Percentiles rank a stretch among this genome's conserved stretches.
Evolutionary conservation across 2,329 filamentous ascomycete genomes (phyloP).

Genomic region (Ophiostoma tasmaniense): DNA sequence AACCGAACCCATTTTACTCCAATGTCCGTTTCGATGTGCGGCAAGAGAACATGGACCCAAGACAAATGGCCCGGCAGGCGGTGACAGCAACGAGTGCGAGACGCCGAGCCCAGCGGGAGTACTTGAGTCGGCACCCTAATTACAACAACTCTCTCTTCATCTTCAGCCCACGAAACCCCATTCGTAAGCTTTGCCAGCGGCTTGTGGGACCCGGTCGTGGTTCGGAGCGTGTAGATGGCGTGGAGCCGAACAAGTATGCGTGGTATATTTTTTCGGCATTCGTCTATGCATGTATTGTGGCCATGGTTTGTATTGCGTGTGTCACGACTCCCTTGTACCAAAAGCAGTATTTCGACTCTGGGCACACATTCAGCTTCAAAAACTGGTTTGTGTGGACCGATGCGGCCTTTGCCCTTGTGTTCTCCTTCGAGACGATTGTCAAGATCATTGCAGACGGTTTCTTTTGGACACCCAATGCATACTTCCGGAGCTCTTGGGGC

Average conservation of each 20-base stretch:
- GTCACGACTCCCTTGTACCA: constrained; percentile 93
- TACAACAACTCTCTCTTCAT: constrained; percentile 92
- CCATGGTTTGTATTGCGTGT: constrained; percentile 95
- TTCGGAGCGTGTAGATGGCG: constrained; percentile 75
- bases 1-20: constrained; percentile 94
- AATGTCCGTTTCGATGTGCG: constrained; percentile 59
- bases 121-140: constrained; percentile 72
- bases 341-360: constrained; percentile 65
- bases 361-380: constrained; percentile 47
- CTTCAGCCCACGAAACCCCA: constrained; percentile 67
- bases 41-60: constrained; percentile 73
- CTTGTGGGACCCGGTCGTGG: constrained; percentile 89
- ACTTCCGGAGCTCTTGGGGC: constrained; percentile 93
- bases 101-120: constrained; percentile 83
- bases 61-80: constrained; percentile 82
- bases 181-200: constrained; percentile 76
- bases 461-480: constrained; percentile 95
- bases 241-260: constrained; percentile 76
- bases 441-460: constrained; percentile 94
- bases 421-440: constrained; percentile 76
- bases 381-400: constrained; percentile 98
- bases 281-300: constrained; percentile 86
- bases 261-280: constrained; percentile 94
- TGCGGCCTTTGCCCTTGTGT: constrained; percentile 77
- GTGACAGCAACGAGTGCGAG: constrained; percentile 74